A percentile compares a stretch with the other conserved stretches of the same genome.
Conservation (phyloP, 768 basidiomycete genomes). For the Lactarius akahatsu region DNA sequence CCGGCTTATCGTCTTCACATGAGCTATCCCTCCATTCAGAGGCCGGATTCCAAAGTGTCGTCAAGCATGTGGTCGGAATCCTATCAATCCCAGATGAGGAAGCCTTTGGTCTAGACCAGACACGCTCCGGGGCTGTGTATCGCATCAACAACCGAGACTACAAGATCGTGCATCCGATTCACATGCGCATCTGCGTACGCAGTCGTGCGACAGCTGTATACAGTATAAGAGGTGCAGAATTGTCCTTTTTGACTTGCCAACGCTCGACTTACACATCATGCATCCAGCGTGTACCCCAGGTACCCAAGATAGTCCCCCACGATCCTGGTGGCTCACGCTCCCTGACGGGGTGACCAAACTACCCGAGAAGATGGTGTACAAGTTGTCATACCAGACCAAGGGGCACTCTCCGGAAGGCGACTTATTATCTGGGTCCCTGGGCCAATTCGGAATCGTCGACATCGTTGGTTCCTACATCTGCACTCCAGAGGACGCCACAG, state of each 20-base stretch:
- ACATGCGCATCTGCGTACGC: neutral
- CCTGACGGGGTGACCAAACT: neutral
- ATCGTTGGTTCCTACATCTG: too few species aligned
- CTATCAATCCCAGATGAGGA: neutral
- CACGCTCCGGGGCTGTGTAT: neutral
- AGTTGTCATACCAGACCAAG: too few species aligned
- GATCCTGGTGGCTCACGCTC: neutral
- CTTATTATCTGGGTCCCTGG: too few species aligned
- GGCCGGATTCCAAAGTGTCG: neutral
- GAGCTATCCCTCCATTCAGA: neutral
- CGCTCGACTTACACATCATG: neutral
- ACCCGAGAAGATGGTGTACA: too few species aligned
- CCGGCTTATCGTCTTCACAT: neutral
- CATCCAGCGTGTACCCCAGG: neutral
- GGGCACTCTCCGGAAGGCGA: too few species aligned
- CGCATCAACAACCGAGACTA: neutral
- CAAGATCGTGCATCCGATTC: neutral
- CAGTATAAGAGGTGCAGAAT: neutral
- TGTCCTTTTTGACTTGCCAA: neutral
- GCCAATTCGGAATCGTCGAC: too few species aligned
- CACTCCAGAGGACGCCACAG: too few species aligned
- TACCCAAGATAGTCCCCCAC: neutral
- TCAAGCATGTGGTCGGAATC: slow-evolving; percentile 1
- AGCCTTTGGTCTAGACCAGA: neutral
- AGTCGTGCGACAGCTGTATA: neutral